Percentiles rank a stretch among this genome's conserved stretches.
These are phyloP conservation scores for Stagonosporopsis vannaccii DNA, from an alignment of 2,329 filamentous ascomycete genomes.

Conservation along the genomic window DNA sequence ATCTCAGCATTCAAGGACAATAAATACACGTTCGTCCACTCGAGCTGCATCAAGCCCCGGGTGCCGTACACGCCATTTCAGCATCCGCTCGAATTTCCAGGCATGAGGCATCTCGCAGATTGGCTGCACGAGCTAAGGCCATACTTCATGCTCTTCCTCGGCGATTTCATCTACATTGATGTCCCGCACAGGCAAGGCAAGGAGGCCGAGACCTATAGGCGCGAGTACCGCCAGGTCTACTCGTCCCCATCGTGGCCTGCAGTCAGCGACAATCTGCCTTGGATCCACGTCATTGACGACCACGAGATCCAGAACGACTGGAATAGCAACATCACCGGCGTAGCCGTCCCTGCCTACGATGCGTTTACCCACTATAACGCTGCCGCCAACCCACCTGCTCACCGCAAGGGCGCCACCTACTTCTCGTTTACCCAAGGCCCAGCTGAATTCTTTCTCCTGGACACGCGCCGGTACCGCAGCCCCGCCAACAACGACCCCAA, in stretches of 20 bases:
- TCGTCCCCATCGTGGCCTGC: conserved; percentile 89
- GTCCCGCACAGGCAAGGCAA: conserved; percentile 82
- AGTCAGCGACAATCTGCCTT: conserved; percentile 81
- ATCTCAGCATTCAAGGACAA: conserved; percentile 65
- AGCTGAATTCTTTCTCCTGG: conserved; percentile 91
- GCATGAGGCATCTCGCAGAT: conserved; percentile 77
- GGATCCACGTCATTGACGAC: conserved; percentile 96
- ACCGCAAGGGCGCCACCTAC: conserved; percentile 74
- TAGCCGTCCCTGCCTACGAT: conserved; percentile 80
- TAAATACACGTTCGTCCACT: conserved; percentile 88
- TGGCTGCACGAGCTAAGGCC: conserved; percentile 74
- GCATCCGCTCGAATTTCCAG: conserved; percentile 82
- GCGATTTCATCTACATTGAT: conserved; percentile 90
- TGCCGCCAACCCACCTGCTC: conserved; percentile 78
- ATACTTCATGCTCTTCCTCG: conserved; percentile 76
- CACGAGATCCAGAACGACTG: conserved; percentile 97
- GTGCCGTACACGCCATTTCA: conserved; percentile 89
- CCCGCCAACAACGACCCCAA: conserved; percentile 69
- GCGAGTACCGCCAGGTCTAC: conserved; percentile 95
- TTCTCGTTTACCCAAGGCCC: conserved; percentile 91
- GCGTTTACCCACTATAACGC: conserved; percentile 89
- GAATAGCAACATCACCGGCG: conserved; percentile 79
- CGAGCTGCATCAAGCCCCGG: conserved; percentile 89
- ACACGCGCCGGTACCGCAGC: conserved; percentile 86
- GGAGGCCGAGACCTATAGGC: conserved; percentile 76